Evolutionary conservation across 345 rosid genomes (phyloP), one percentile per base, ranked within the genome.

Genomic region (Cardamine chenopodiifolia): DNA sequence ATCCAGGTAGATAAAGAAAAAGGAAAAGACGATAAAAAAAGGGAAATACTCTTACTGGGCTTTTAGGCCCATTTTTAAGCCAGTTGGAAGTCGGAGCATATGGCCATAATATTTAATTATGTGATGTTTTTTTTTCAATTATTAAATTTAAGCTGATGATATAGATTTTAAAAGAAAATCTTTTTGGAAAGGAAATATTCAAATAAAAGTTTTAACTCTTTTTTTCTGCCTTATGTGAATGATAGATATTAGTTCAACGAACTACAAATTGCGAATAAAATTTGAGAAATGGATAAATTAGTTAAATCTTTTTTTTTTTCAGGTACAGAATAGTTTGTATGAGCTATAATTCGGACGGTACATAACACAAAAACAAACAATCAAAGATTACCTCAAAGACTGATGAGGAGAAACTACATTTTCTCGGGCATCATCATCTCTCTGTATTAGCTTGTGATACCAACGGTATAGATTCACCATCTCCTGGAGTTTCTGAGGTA

Each of bases 381-480:
- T 64, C 29, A 66, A 65, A 58, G 62, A 72, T 59, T 72, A 78
- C 77, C 81, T 71, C 69, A 70, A 23, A 28, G 62, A 63, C 23
- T 57, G 76, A 70, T 48, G 80, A 63, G 23, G 75, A 58, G 73
- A 40, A 55, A 59, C 49, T 66, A 65, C 35, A 19, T 6, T 47
- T 20, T 55, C 28, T 28, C 26, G 7, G 54, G 10, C 10, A 37
- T 53, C 61, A 47, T 70, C 68, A 86, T 65, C 66, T 75, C 50
- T 84, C 80, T 48, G 76, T 22, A 64, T 64, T 65, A 11, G 84
- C 71, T 57, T 75, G 62, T 67, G 80, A 20, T 47, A 80, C 78
- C 77, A 79, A 57, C 17, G 87, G 82, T 76, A 83, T 77, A 15
- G 87, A 77, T 60, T 90, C 83, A 71, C 62, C 78, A 28, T 66